Percentiles rank a stretch among this genome's conserved stretches.
Evolutionary conservation across 306 rosid species (phyloP).

Genomic region (Morella rubra): DNA sequence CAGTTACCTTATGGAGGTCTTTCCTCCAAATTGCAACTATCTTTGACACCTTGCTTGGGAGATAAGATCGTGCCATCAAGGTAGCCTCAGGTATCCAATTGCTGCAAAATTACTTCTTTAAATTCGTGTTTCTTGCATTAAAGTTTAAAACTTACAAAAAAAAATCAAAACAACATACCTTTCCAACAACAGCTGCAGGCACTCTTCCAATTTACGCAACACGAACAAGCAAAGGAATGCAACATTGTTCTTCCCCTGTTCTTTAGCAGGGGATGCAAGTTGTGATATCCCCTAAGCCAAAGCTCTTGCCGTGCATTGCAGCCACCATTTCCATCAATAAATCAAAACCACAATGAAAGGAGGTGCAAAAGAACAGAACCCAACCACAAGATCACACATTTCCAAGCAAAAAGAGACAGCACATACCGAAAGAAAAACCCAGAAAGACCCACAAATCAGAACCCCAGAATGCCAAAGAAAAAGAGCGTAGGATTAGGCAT

Average conservation of each 20-base stretch:
- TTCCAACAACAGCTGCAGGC: constrained; percentile 90
- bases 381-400: no score
- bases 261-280: constrained; percentile 91
- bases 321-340: no score
- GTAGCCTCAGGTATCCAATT: constrained; percentile 99
- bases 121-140: constrained; percentile 6
- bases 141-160: constrained; percentile 18
- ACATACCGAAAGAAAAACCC: no score
- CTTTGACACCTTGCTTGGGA: constrained; percentile 96
- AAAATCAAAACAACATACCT: constrained; percentile 47
- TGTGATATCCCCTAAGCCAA: no score
- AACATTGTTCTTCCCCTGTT: constrained; percentile 98
- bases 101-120: constrained; percentile 46
- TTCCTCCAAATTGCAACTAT: constrained; percentile 96
- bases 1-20: constrained; percentile 83
- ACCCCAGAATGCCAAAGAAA: no score
- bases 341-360: no score
- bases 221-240: constrained; percentile 91
- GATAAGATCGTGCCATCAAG: constrained; percentile 97
- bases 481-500: no score
- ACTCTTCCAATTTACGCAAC: constrained; percentile 96
- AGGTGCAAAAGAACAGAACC: no score
- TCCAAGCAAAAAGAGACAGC: no score
- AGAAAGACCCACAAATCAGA: no score
- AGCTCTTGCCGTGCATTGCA: no score